Evolutionary conservation across 2,329 filamentous ascomycete genomes (phyloP).

Genomic region (Colletotrichum sp.): DNA sequence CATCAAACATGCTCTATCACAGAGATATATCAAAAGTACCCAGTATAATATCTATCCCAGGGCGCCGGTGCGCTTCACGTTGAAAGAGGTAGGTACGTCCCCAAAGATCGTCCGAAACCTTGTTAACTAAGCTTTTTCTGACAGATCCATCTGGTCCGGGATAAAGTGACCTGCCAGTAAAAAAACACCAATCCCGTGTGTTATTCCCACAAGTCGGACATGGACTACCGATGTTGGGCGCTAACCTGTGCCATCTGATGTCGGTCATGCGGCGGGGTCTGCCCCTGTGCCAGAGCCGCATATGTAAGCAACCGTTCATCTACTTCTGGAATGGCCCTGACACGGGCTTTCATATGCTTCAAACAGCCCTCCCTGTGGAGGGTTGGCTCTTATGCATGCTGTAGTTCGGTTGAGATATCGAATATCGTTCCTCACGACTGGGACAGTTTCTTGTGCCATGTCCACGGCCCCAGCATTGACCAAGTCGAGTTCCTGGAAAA

Average conservation of each 20-base stretch:
- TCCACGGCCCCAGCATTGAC: fast-evolving
- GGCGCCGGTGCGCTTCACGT: conserved; percentile 6
- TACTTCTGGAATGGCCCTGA: neutral
- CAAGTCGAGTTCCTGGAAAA: neutral
- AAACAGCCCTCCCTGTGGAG: neutral
- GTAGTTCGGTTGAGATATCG: neutral
- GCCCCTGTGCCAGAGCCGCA: neutral
- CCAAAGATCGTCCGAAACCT: neutral
- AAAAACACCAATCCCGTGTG: neutral
- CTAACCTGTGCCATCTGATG: neutral
- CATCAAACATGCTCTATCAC: neutral
- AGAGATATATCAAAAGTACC: neutral
- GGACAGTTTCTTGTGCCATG: too few relatives aligned
- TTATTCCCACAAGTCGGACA: fast-evolving
- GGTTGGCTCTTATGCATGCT: neutral
- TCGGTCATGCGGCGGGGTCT: neutral
- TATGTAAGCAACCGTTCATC: neutral
- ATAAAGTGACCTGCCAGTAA: neutral
- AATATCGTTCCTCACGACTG: neutral
- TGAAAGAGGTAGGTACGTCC: neutral
- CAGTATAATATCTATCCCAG: neutral
- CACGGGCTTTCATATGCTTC: neutral
- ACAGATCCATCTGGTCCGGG: neutral
- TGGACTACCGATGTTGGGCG: neutral
- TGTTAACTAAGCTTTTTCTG: neutral